phyloP scores from a whole-genome alignment of 2,329 filamentous ascomycete species.

The Fusarium buharicum region DNA sequence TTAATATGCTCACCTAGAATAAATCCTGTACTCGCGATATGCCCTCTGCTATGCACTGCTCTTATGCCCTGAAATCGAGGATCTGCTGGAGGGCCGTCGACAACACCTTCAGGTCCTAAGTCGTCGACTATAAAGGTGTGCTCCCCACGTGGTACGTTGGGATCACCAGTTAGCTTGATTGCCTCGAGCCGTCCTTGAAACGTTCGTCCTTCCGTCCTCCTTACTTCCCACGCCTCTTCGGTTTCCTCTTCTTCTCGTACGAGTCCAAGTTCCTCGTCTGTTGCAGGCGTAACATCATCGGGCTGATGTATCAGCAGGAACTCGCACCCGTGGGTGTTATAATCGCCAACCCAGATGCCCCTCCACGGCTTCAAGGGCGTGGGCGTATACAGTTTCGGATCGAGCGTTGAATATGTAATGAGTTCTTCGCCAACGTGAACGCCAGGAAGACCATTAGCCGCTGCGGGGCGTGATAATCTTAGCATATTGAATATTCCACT shows the following conservation, averaged over 20 bases:
- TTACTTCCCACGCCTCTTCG: constrained; percentile 57
- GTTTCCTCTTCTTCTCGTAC: constrained; percentile 55
- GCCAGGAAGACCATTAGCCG: constrained; percentile 46
- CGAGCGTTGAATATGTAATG: constrained; percentile 76
- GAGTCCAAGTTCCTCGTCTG: constrained; percentile 56
- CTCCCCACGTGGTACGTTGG: constrained; percentile 88
- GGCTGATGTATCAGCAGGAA: constrained; percentile 86
- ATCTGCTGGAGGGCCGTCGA: constrained; percentile 70
- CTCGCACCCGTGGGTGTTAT: constrained; percentile 87
- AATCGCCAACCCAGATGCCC: constrained; percentile 94
- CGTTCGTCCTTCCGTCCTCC: constrained; percentile 59
- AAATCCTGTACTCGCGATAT: constrained; percentile 81
- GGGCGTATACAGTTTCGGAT: constrained; percentile 80
- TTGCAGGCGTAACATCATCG: constrained; percentile 53
- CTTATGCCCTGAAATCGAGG: constrained; percentile 77
- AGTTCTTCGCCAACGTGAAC: constrained; percentile 65
- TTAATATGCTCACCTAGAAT: constrained; percentile 64
- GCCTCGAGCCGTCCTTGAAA: constrained; percentile 79
- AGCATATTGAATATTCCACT: constrained; percentile 34
- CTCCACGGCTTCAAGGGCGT: constrained; percentile 83
- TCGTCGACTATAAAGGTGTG: constrained; percentile 84
- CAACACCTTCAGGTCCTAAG: constrained; percentile 72
- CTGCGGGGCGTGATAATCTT: constrained; percentile 26
- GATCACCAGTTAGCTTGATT: constrained; percentile 91
- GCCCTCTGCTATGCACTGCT: constrained; percentile 78